phyloP scores from a whole-genome alignment of 495 filamentous ascomycete species.

The Penicillium herquei region DNA sequence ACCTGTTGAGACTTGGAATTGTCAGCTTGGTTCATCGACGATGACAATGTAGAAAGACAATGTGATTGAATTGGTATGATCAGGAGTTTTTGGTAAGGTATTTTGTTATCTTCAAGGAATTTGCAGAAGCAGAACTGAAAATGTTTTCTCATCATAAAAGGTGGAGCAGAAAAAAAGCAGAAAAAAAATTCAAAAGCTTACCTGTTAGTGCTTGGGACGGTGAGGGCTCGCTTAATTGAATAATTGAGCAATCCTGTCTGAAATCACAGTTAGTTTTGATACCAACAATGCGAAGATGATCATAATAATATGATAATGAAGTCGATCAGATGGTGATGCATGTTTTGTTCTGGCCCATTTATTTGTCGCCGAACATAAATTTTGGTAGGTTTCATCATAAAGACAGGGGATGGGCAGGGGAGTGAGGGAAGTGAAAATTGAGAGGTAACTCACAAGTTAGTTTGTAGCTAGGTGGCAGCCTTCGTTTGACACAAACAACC shows the following conservation, averaged over 20 bases:
- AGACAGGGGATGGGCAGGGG: constrained; percentile 21
- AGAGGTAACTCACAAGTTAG: too few species aligned
- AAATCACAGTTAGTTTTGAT: constrained; percentile 18
- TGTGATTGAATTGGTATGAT: constrained; percentile 32
- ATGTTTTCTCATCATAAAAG: constrained; percentile 70
- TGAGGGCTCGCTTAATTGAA: not conserved
- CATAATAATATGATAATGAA: constrained; percentile 18
- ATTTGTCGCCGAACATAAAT: constrained; percentile 68
- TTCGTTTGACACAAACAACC: constrained; percentile 15
- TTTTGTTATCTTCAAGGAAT: constrained; percentile 70
- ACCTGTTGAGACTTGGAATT: constrained; percentile 6
- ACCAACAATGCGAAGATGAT: constrained; percentile 2
- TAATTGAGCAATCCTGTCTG: constrained; percentile 7
- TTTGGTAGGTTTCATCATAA: constrained; percentile 63
- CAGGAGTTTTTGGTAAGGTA: constrained; percentile 73
- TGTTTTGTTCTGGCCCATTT: constrained; percentile 91
- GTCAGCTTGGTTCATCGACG: constrained; percentile 18
- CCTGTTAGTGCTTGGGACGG: not conserved
- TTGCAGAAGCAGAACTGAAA: constrained; percentile 98
- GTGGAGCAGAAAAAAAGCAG: constrained; percentile 3
- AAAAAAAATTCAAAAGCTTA: constrained; percentile 12
- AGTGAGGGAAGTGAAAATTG: not conserved
- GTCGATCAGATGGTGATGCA: constrained; percentile 98
- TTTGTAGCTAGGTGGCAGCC: too few species aligned
- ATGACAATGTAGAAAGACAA: constrained; percentile 9